Conservation (phyloP, 2,329 filamentous ascomycete genomes). For the Xylaria sp. region DNA sequence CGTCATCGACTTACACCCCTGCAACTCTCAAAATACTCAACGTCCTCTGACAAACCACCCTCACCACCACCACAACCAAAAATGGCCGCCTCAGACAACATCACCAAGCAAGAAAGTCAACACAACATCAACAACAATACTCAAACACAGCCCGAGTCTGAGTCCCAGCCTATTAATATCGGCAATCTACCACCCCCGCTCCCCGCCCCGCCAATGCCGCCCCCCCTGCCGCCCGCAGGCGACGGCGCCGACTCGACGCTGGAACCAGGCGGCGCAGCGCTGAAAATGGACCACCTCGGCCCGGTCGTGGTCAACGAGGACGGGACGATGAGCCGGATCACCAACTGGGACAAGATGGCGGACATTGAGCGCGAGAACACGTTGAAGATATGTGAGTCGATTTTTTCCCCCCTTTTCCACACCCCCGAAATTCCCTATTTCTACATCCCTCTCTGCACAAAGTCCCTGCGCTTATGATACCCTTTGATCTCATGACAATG, state of each 20-base stretch:
- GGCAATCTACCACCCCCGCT: not conserved
- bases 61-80: slow-evolving; percentile 1
- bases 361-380: slow-evolving; percentile 71
- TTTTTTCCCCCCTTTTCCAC: no score
- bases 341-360: slow-evolving; percentile 76
- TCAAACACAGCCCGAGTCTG: slow-evolving; percentile 5
- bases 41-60: not conserved
- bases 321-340: slow-evolving; percentile 72
- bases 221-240: slow-evolving; percentile 1
- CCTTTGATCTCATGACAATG: no score
- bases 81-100: slow-evolving; percentile 10
- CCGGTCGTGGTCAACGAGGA: slow-evolving; percentile 77
- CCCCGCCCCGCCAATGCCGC: no score
- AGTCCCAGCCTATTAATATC: no score
- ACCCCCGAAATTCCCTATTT: not conserved
- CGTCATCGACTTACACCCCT: not conserved
- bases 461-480: no score
- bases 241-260: slow-evolving; percentile 38
- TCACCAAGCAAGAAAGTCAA: slow-evolving; percentile 1
- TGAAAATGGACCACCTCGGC: slow-evolving; percentile 66
- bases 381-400: slow-evolving; percentile 54
- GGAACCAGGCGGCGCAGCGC: slow-evolving; percentile 54
- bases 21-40: not conserved
- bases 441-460: no score
- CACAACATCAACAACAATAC: no score